Evolutionary conservation across 2,329 filamentous ascomycete genomes (phyloP), one percentile per base, ranked within the genome.

Genomic region (Ophiobolus disseminans): DNA sequence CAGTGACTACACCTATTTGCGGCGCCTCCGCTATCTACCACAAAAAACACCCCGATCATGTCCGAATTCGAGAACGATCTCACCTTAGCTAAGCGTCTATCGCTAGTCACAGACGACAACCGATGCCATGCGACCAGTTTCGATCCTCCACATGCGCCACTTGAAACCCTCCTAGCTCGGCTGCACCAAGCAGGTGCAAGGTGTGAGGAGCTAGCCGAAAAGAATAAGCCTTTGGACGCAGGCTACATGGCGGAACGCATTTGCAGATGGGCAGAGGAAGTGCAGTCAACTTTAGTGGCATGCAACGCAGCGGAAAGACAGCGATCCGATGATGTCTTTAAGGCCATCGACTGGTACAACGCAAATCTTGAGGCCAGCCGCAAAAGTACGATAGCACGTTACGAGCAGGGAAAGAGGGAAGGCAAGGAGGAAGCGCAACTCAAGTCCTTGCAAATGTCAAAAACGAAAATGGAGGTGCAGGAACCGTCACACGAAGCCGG

Each of bases 51-150:
- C 25, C 9, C n/a, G 10, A n/a, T 3, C 10, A 32, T n/a, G 30
- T 14, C 9, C 3, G 30, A 37, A 10, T 19, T 14, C 3, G 48
- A 39, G 19, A 26, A 17, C 28, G 42, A 53, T 19, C 4, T 45
- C 11, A n/a, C 21, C 25, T 17, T 39, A 36, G 31, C 30, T 26
- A 43, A 43, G 16, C n/a, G 23, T 25, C 34, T 40, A 32, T 28
- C 45, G 26, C 20, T 45, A 3, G 16, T 32, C 30, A 32, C 37
- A 13, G 20, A 16, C 17, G 13, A 13, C 17, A 16, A 25, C 37
- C 40, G 13, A 45, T 36, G 22, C 14, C 8, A 9, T 5, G 37
- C 37, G 5, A 26, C 37, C 16, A 28, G 22, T n/a, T 40, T 22
- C 5, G 17, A 5, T 2, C 13, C 37, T 5, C 37, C 37, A 13